Conservation (phyloP, 306 rosid species). For the Canavalia ensiformis region DNA sequence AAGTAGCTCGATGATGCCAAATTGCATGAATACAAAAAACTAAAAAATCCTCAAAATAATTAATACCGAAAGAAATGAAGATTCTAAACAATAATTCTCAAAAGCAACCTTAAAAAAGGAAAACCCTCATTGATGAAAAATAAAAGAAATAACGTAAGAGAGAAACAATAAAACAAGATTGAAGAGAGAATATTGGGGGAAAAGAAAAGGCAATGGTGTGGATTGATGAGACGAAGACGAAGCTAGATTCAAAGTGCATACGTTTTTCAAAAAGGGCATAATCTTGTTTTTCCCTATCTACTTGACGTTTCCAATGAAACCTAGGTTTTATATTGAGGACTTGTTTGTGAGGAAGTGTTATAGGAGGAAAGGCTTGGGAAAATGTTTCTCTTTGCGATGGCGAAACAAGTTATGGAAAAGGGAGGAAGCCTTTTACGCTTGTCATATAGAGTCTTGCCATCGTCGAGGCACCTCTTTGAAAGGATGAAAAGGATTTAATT, state of each 20-base stretch:
- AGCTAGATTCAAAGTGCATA: constrained; percentile 72
- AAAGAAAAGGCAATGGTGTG: constrained; percentile 42
- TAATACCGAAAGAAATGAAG: constrained; percentile 37
- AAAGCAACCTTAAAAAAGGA: background rate
- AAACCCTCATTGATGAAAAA: constrained; percentile 50
- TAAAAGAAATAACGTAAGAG: constrained; percentile 47
- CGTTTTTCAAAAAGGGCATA: constrained; percentile 60
- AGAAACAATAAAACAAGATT: background rate
- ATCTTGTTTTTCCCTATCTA: background rate
- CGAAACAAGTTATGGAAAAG: too few relatives aligned
- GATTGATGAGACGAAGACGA: constrained; percentile 67
- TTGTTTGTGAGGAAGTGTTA: too few relatives aligned
- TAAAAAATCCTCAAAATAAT: constrained; percentile 40
- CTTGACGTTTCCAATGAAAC: too few relatives aligned
- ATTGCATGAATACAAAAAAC: constrained; percentile 43
- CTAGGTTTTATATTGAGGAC: too few relatives aligned
- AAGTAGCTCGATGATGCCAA: constrained; percentile 47
- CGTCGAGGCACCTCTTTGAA: too few relatives aligned
- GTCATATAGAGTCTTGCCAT: too few relatives aligned
- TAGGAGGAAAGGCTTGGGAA: too few relatives aligned
- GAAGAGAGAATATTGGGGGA: background rate
- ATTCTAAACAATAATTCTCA: constrained; percentile 57
- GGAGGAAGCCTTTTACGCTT: too few relatives aligned
- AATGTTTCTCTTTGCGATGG: too few relatives aligned
- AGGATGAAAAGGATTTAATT: too few relatives aligned